These are phyloP conservation scores for Fragaria ananassa DNA, from an alignment of 306 rosid genomes.

Conservation along the genomic window DNA sequence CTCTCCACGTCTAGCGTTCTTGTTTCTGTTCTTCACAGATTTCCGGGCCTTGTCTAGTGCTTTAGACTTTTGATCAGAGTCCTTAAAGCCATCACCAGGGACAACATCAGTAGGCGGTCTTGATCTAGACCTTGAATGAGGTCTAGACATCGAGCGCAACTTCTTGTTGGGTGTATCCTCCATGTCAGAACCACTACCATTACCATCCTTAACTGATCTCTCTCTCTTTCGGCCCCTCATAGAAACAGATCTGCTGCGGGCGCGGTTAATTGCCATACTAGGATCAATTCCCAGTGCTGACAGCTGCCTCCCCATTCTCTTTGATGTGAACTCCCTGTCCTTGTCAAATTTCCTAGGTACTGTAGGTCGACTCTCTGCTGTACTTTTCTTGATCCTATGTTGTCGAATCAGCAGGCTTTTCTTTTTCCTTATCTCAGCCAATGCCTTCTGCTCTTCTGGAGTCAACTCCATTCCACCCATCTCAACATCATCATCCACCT, in stretches of 20 bases:
- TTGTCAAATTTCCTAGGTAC: background rate
- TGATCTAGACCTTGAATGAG: background rate
- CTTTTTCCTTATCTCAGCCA: background rate
- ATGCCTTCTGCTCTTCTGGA: background rate
- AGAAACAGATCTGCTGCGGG: conserved; percentile 11
- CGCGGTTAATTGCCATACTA: background rate
- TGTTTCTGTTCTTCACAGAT: background rate
- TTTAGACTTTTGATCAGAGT: conserved; percentile 1
- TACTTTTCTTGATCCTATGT: conserved; percentile 8
- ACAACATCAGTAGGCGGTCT: conserved; percentile 5
- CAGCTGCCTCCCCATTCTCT: conserved; percentile 10
- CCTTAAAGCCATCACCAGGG: conserved; percentile 6
- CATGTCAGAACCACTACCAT: background rate
- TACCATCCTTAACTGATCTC: background rate
- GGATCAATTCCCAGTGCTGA: background rate
- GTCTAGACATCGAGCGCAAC: background rate
- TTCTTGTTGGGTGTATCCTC: conserved; percentile 4
- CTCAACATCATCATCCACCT: conserved; percentile 61
- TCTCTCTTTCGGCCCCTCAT: background rate
- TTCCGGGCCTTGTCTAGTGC: conserved; percentile 4
- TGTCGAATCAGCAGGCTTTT: background rate
- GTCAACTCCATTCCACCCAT: conserved; percentile 36
- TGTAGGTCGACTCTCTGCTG: background rate
- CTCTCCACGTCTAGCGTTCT: background rate
- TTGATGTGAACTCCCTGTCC: conserved; percentile 1